Percentiles rank a stretch among this genome's conserved stretches.
These are phyloP conservation scores for Ceratocystis destructans DNA, from an alignment of 2,329 filamentous ascomycete species.

Conservation along the genomic window DNA sequence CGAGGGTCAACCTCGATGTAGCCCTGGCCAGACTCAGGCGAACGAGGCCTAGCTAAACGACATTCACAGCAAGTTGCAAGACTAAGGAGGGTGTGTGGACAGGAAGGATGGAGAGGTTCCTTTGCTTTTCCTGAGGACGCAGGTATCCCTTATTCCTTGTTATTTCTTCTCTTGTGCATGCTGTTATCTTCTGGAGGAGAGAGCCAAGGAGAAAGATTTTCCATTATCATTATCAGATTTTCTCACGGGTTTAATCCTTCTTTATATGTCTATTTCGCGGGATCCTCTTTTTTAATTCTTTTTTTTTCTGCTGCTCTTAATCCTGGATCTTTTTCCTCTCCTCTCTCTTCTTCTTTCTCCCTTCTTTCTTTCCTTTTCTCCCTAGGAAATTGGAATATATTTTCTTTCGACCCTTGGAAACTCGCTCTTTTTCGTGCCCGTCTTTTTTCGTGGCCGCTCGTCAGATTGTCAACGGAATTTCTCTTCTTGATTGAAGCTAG, in stretches of 20 bases:
- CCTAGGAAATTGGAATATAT: background rate
- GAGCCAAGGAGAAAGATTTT: background rate
- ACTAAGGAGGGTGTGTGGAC: background rate
- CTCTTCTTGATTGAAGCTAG: constrained; percentile 15
- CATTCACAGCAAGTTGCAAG: too few relatives aligned
- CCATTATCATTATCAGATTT: constrained; percentile 16
- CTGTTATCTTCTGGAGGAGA: too few relatives aligned
- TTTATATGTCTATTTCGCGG: background rate
- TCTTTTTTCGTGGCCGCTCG: too few relatives aligned
- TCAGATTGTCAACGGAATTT: constrained; percentile 5
- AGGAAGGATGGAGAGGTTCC: background rate
- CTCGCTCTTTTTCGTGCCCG: too few relatives aligned
- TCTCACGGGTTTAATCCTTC: constrained; percentile 14
- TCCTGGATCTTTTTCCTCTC: background rate
- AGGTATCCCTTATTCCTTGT: background rate
- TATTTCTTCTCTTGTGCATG: background rate
- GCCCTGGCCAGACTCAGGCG: background rate
- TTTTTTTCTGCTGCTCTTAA: constrained; percentile 4
- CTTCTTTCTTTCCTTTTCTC: constrained; percentile 8
- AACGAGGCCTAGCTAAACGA: too few relatives aligned
- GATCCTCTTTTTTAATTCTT: constrained; percentile 13
- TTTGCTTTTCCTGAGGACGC: background rate
- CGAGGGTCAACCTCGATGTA: background rate
- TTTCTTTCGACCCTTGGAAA: constrained; percentile 2
- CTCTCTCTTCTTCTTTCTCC: background rate